A percentile compares a stretch with the other conserved stretches of the same genome.
Evolutionary conservation across 768 basidiomycete species (phyloP).

Genomic region (Saitozyma sp.): DNA sequence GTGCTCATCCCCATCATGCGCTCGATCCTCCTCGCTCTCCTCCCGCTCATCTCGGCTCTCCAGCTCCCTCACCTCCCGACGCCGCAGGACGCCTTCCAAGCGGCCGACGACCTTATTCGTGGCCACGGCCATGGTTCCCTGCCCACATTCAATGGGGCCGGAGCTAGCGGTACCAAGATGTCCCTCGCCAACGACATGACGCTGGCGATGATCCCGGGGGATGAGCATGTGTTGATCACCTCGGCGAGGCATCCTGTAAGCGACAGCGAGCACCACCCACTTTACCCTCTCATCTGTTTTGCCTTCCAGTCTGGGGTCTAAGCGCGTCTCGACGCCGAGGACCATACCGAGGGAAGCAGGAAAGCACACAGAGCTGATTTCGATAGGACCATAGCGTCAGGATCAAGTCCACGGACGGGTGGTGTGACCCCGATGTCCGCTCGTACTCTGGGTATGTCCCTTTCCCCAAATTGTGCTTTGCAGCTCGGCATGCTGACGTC

Average conservation of each 20-base stretch:
- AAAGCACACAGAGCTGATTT: neutral
- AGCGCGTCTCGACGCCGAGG: neutral
- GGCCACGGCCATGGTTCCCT: slow-evolving; percentile 3
- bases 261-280: neutral
- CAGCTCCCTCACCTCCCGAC: slow-evolving; percentile 39
- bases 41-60: slow-evolving; percentile 25
- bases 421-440: slow-evolving; percentile 56
- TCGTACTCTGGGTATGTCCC: slow-evolving; percentile 45
- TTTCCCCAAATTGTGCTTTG: neutral
- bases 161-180: slow-evolving; percentile 17
- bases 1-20: slow-evolving; percentile 2
- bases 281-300: neutral
- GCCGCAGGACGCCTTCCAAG: slow-evolving; percentile 27
- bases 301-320: neutral
- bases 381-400: slow-evolving; percentile 49
- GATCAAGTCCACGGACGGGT: slow-evolving; percentile 55
- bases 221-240: slow-evolving; percentile 32
- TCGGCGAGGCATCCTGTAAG: slow-evolving; percentile 35
- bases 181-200: slow-evolving; percentile 35
- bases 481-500: slow-evolving; percentile 1
- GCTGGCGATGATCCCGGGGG: slow-evolving; percentile 21
- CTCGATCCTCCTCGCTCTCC: slow-evolving; percentile 17
- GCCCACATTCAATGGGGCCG: neutral
- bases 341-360: neutral
- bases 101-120: slow-evolving; percentile 28